These are phyloP conservation scores for Diplodia intermedia DNA, from an alignment of 2,329 filamentous ascomycete genomes.

Conservation along the genomic window DNA sequence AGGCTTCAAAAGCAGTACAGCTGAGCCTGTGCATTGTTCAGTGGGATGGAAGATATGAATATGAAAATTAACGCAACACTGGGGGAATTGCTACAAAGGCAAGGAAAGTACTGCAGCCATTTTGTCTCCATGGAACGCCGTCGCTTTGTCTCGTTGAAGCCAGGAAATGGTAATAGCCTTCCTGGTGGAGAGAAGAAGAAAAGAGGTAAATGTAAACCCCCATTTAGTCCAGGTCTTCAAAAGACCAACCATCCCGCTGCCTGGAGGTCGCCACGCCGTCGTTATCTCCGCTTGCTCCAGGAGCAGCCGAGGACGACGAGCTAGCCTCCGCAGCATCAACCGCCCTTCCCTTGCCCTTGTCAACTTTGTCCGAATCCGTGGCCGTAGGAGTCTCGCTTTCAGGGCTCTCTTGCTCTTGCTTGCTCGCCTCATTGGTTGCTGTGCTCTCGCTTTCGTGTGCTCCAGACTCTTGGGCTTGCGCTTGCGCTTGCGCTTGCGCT, in stretches of 20 bases:
- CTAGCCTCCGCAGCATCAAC: conserved; percentile 12
- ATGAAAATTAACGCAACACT: not conserved
- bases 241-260: conserved; percentile 20
- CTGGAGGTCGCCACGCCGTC: conserved; percentile 4
- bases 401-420: not conserved
- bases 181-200: not conserved
- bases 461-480: not conserved
- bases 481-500: not conserved
- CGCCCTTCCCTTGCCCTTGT: conserved; percentile 30
- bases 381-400: not conserved
- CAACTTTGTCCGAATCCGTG: conserved; percentile 1
- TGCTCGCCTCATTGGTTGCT: not conserved
- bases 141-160: conserved; percentile 3
- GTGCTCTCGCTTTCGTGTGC: not conserved
- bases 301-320: not conserved
- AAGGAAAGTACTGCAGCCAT: not conserved
- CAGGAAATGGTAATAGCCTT: not conserved
- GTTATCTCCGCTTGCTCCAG: not conserved
- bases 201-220: not conserved
- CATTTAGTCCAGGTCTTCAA: conserved; percentile 16
- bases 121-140: conserved; percentile 6
- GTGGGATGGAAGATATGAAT: not conserved
- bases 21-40: not conserved
- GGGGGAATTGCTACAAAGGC: not conserved
- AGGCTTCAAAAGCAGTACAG: not conserved